These are phyloP conservation scores for Arxiozyma slooffiae DNA, from an alignment of 1,139 yeast genomes.

Conservation along the genomic window DNA sequence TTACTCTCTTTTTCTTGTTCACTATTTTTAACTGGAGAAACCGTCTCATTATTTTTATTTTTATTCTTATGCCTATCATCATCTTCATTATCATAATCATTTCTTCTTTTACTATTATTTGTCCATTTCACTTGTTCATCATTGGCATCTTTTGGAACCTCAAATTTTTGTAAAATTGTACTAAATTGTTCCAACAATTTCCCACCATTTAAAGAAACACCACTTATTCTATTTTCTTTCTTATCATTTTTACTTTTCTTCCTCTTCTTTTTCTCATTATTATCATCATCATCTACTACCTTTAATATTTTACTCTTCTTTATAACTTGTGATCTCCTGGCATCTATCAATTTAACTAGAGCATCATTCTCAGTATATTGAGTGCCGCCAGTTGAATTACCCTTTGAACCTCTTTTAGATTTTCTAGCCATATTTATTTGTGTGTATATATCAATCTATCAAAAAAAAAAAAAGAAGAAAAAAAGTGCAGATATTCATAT, in stretches of 20 bases:
- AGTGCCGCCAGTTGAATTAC: neutral
- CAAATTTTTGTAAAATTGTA: conserved; percentile 6
- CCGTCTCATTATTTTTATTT: neutral
- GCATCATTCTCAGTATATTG: neutral
- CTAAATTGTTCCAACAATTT: conserved; percentile 2
- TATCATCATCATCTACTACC: neutral
- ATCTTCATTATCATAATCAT: neutral
- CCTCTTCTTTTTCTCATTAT: neutral
- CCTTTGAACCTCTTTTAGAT: neutral
- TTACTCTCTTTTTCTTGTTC: conserved; percentile 1
- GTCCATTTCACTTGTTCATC: neutral
- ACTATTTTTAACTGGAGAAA: neutral
- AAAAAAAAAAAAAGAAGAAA: no score
- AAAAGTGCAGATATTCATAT: no score
- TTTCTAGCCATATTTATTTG: neutral
- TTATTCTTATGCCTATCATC: no score
- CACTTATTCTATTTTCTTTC: neutral
- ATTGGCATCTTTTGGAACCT: neutral
- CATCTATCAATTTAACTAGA: neutral
- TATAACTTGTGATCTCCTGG: neutral
- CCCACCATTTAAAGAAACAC: neutral
- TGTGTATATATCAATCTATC: no score
- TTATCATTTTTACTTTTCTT: no score
- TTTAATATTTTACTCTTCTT: no score
- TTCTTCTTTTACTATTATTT: neutral